These are phyloP conservation scores for Metarhizium album DNA, from an alignment of 2,329 filamentous ascomycete genomes.

Conservation along the genomic window DNA sequence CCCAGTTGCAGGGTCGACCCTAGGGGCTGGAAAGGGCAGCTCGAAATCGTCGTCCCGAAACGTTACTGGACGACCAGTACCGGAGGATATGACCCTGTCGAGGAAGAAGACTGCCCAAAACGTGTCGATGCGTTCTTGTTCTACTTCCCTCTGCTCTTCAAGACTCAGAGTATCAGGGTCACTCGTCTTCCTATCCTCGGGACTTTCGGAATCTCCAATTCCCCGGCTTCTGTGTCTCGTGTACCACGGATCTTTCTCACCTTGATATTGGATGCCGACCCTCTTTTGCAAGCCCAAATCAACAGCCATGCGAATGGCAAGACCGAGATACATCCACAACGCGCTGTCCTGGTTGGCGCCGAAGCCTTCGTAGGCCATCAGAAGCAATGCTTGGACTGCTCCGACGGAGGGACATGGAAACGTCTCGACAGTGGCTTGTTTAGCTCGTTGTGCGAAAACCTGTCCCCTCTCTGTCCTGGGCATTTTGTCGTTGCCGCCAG, in stretches of 20 bases:
- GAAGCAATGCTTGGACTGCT: conserved; percentile 70
- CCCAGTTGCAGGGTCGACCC: conserved; percentile 43
- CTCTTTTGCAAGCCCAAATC: conserved; percentile 74
- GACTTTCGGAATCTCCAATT: conserved; percentile 20
- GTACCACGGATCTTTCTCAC: conserved; percentile 40
- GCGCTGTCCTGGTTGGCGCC: conserved; percentile 82
- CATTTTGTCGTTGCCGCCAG: conserved; percentile 35
- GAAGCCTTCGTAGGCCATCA: conserved; percentile 84
- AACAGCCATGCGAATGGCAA: conserved; percentile 74
- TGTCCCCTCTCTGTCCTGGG: conserved; percentile 60
- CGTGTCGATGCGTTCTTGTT: conserved; percentile 74
- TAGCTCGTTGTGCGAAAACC: conserved; percentile 71
- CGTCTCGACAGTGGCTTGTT: conserved; percentile 70
- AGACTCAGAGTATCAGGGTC: conserved; percentile 28
- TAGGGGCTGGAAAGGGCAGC: conserved; percentile 51
- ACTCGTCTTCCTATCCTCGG: conserved; percentile 32
- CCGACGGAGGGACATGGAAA: conserved; percentile 75
- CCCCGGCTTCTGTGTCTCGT: conserved; percentile 32
- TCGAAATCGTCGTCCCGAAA: conserved; percentile 79
- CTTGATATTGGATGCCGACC: conserved; percentile 57
- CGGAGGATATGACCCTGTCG: conserved; percentile 78
- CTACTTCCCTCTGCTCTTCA: conserved; percentile 52
- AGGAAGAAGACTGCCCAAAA: conserved; percentile 88
- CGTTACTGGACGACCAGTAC: conserved; percentile 74
- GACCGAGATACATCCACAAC: conserved; percentile 86